Base-by-base conservation (phyloP, 192 early-diverging fungal genomes). In the Chytriomyces sp. region DNA sequence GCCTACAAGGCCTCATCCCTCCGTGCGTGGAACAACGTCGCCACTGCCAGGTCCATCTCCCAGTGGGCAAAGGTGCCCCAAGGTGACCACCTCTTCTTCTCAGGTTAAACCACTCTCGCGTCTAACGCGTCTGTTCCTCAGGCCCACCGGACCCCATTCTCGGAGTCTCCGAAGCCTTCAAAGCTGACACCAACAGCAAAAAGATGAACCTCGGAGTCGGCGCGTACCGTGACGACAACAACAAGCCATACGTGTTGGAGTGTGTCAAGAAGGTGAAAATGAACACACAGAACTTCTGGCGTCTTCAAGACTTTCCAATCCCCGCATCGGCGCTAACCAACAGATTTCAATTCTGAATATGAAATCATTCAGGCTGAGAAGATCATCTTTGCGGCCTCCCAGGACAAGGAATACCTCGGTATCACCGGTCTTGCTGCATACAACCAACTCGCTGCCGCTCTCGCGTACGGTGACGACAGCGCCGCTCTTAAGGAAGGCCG, bases 161-260 rank as follows among this genome's bases (percentile, higher is more conserved):
- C 53, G 85, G 85, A 28, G 92, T 98, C 78, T 95, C 95, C 64
- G 97, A 96, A 82, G 95, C 95, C 35, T 99, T 93, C 91, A 95
- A 94, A 89, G 92, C 91, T 80, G 95, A 97, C 83, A 86, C 80
- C 49, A 91, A 96, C 79, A 80, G 94, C 11, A 88, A 88, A 78
- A 99, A 99, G 91, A 98, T 99, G 91, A 98, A 98, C 90, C 86
- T 99, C 50, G 96, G 96, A 70, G 96, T 97, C 28, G 98, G 98
- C 77, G 98, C 97, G 53, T 99, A 98, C 86, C 92, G 97, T 80
- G 94, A 95, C 80, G 95, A 99, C 76, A 71, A 84, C 50, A 84
- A 84, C 75, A 94, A 95, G 84, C 98, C 98, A 61, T 98, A 91
- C 80, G 96, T 99, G 23, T 89, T 99, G 77, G 85, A 77, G 77